phyloP scores from a whole-genome alignment of 2,329 filamentous ascomycete species.

The Beauveria sp. region DNA sequence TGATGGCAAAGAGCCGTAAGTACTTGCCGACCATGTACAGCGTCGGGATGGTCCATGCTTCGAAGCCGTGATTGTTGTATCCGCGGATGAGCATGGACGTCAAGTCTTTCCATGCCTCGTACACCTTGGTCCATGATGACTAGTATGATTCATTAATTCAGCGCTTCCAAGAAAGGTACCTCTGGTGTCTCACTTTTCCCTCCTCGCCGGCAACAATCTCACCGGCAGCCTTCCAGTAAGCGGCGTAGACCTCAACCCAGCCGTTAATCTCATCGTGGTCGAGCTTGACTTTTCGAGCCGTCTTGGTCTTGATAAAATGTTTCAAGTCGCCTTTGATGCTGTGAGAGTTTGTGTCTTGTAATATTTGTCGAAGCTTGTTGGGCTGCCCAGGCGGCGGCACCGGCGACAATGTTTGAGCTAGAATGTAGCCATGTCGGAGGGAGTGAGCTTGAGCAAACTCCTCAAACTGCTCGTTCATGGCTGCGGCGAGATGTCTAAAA shows the following conservation, averaged over 20 bases:
- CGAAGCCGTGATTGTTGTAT: conserved; percentile 68
- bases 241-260: conserved; percentile 81
- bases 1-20: conserved; percentile 80
- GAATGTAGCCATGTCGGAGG: conserved; percentile 57
- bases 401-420: conserved; percentile 70
- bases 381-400: conserved; percentile 54
- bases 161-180: neutral
- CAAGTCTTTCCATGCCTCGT: conserved; percentile 82
- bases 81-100: conserved; percentile 70
- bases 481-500: conserved; percentile 11
- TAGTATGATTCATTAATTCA: conserved; percentile 15
- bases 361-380: conserved; percentile 61
- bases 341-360: conserved; percentile 60
- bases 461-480: conserved; percentile 66
- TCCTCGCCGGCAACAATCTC: conserved; percentile 55
- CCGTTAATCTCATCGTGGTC: conserved; percentile 61
- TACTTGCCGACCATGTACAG: conserved; percentile 84
- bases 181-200: conserved; percentile 24
- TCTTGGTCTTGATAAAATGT: conserved; percentile 59
- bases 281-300: conserved; percentile 43
- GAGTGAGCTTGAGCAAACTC: conserved; percentile 65
- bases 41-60: conserved; percentile 87
- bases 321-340: conserved; percentile 63
- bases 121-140: conserved; percentile 74
- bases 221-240: conserved; percentile 76